phyloP scores from a whole-genome alignment of 345 rosid species.

The Brassica incana region DNA sequence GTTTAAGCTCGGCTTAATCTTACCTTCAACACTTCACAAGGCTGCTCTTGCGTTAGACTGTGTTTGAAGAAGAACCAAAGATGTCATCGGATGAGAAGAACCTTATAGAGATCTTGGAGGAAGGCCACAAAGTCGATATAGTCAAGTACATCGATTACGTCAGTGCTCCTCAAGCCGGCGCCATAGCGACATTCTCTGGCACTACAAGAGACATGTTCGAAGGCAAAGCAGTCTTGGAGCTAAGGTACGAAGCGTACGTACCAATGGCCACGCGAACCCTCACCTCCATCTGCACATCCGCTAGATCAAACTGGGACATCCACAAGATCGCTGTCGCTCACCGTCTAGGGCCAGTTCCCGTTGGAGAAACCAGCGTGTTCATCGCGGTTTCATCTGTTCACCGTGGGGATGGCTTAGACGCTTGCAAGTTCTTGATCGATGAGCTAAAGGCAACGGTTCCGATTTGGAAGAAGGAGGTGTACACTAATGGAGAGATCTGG shows the following conservation, averaged over 20 bases:
- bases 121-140: constrained; percentile 53
- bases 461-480: constrained; percentile 94
- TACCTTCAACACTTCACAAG: background rate
- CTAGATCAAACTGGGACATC: constrained; percentile 71
- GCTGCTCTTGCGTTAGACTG: background rate
- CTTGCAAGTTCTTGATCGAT: constrained; percentile 77
- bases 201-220: constrained; percentile 77
- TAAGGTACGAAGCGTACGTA: constrained; percentile 81
- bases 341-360: constrained; percentile 79
- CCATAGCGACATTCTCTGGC: constrained; percentile 72
- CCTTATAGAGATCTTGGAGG: constrained; percentile 67
- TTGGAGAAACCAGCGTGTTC: constrained; percentile 84
- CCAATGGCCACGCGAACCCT: constrained; percentile 79
- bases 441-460: constrained; percentile 90
- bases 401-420: constrained; percentile 78
- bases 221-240: constrained; percentile 76
- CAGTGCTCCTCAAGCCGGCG: constrained; percentile 69
- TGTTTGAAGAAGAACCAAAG: background rate
- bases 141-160: constrained; percentile 61
- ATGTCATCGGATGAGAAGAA: constrained; percentile 60
- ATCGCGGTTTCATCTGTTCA: constrained; percentile 83
- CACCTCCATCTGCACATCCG: constrained; percentile 56
- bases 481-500: constrained; percentile 86
- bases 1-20: background rate
- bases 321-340: constrained; percentile 72